Conservation (phyloP, 805 yeast species). For the Dipodascopsis tothii region DNA sequence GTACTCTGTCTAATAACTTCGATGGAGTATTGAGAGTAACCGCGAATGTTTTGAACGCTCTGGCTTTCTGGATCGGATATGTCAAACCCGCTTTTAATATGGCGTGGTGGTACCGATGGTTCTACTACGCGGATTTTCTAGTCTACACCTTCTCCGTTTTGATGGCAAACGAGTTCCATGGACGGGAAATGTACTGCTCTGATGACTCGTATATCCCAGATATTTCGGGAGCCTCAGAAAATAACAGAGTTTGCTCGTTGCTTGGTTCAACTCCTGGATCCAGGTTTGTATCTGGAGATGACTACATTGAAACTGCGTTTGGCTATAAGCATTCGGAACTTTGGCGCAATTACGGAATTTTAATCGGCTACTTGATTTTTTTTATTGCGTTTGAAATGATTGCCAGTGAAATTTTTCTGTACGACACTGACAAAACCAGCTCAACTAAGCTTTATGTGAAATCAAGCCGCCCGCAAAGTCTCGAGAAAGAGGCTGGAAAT, state of each 20-base stretch:
- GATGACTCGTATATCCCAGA: constrained; percentile 44
- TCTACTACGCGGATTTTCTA: constrained; percentile 51
- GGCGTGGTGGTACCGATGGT: constrained; percentile 69
- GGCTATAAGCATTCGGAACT: constrained; percentile 42
- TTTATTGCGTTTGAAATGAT: constrained; percentile 47
- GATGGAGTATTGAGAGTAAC: constrained; percentile 42
- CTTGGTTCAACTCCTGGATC: constrained; percentile 55
- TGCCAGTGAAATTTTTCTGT: constrained; percentile 33
- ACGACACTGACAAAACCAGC: constrained; percentile 17
- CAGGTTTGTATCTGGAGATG: constrained; percentile 49
- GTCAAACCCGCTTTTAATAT: constrained; percentile 46
- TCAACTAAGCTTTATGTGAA: constrained; percentile 47
- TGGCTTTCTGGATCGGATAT: constrained; percentile 43
- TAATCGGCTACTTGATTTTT: constrained; percentile 46
- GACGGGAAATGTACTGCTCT: constrained; percentile 48
- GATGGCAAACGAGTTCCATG: constrained; percentile 58
- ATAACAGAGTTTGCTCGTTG: constrained; percentile 48
- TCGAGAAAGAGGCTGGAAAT: not conserved
- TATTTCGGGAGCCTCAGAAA: constrained; percentile 40
- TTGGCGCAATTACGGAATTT: constrained; percentile 61
- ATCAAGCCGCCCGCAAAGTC: constrained; percentile 2
- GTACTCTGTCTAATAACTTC: constrained; percentile 28
- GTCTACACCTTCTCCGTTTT: constrained; percentile 56
- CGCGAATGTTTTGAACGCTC: constrained; percentile 35
- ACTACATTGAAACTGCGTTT: constrained; percentile 44